Evolutionary conservation across 192 early-diverging fungal genomes (phyloP).

Genomic region (Radiomyces spectabilis): DNA sequence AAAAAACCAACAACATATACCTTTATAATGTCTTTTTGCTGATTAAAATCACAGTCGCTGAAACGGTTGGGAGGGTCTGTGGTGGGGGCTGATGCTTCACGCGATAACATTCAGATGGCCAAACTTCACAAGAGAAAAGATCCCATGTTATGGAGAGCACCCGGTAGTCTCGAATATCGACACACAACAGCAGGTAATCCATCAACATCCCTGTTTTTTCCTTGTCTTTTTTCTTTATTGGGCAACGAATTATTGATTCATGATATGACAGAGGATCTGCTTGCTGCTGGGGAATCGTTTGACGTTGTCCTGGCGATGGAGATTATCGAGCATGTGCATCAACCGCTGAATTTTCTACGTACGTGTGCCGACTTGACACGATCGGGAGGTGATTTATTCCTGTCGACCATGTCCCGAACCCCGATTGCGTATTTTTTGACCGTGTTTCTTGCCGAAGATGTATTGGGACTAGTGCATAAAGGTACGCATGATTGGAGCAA

Average conservation of each 20-base stretch:
- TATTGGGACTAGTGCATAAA: slow-evolving; percentile 66
- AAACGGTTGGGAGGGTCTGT: slow-evolving; percentile 69
- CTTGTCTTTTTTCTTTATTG: background rate
- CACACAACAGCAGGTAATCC: slow-evolving; percentile 55
- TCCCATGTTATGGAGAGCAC: slow-evolving; percentile 42
- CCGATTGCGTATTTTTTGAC: slow-evolving; percentile 67
- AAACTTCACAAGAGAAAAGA: slow-evolving; percentile 61
- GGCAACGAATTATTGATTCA: too few species aligned
- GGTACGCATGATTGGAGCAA: slow-evolving; percentile 86
- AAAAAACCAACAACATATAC: background rate
- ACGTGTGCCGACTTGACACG: slow-evolving; percentile 54
- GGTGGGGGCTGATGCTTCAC: slow-evolving; percentile 78
- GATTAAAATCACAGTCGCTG: slow-evolving; percentile 43
- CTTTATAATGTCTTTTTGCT: background rate
- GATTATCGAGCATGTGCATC: slow-evolving; percentile 87
- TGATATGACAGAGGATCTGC: slow-evolving; percentile 57
- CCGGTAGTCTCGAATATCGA: slow-evolving; percentile 50
- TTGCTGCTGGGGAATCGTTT: slow-evolving; percentile 44
- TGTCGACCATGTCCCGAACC: slow-evolving; percentile 93
- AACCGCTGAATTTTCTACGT: slow-evolving; percentile 64
- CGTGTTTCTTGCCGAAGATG: slow-evolving; percentile 73
- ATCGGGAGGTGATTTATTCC: slow-evolving; percentile 55
- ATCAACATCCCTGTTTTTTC: background rate
- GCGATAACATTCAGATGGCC: slow-evolving; percentile 81
- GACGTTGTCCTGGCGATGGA: slow-evolving; percentile 84